Base-by-base conservation (phyloP, 2,329 filamentous ascomycete species). In the Xylaria polymorpha region DNA sequence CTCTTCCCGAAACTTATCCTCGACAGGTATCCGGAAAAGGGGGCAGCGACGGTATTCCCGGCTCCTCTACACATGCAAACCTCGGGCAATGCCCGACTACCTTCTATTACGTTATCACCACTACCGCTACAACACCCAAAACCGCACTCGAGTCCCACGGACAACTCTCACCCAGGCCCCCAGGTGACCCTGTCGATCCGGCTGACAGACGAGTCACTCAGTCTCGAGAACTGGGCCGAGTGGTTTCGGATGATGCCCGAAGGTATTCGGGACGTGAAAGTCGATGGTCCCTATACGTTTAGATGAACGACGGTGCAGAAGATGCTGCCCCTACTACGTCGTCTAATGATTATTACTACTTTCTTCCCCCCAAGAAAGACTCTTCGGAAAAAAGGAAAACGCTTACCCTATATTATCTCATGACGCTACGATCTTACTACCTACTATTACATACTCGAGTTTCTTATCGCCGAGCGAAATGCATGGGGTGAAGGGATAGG, bases 241-340 rank as follows among this genome's bases (percentile, higher is more conserved):
- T 89, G 87, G 86, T 77, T 89, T 70, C 84, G 87, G 25, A 79
- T 86, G 74, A 86, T 89, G 83, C 87, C 87, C 1, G 85, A 87
- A 66, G 84, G 85, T 8, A 83, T 88, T 71, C 84, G 80, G 72
- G 86, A 88, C 67, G 81, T 88, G 64, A 86, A 84, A 76, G 83
- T 88, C 51, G 86, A 88, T 29, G 85, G 85, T 3, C 84, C 85
- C 22, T 86, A 80, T 76, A 80, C 80, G 74, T 81, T 81, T 73
- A 79, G 81, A 73, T 82, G 76, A 81, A 75, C 64, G 43, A 66
- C 59, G 20, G 44, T 53, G 55, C 41, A 60, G 64, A 67, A 37
- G 29, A 22, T 58, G 51, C 59, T 53, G 20, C 60, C 35, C 44
- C 37, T 63, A 56, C 37, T 50, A 67, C 58, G 61, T 60, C 62